These are phyloP conservation scores for Colletotrichum somersetense DNA, from an alignment of 2,329 filamentous ascomycete species.

Conservation along the genomic window DNA sequence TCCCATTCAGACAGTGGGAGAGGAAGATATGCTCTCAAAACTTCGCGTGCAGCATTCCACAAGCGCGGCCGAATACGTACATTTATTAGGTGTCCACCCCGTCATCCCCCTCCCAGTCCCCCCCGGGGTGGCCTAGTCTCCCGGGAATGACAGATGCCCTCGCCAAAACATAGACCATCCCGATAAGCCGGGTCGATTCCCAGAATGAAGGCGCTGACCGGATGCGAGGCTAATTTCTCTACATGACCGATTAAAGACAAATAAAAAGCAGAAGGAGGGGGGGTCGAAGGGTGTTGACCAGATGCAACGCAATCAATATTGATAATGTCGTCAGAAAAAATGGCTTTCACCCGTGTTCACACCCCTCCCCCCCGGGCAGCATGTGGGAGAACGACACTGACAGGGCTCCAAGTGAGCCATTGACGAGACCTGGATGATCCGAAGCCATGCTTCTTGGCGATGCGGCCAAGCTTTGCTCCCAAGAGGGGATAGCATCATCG, in stretches of 20 bases:
- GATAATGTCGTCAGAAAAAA: constrained; percentile 38
- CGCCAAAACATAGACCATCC: constrained; percentile 13
- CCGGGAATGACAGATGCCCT: not conserved
- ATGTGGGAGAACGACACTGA: constrained; percentile 35
- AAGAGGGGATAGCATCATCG: constrained; percentile 38
- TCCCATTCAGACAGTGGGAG: not conserved
- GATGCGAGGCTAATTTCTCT: not conserved
- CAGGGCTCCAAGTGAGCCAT: constrained; percentile 32
- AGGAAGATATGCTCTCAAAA: not conserved
- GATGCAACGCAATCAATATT: constrained; percentile 26
- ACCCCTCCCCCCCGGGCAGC: constrained; percentile 19
- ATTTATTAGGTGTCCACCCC: not conserved
- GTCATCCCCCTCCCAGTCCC: constrained; percentile 1
- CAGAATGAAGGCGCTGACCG: not conserved
- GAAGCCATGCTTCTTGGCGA: constrained; percentile 41
- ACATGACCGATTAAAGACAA: no score
- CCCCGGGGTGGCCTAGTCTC: constrained; percentile 5
- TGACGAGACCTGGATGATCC: constrained; percentile 40
- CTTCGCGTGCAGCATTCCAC: constrained; percentile 18
- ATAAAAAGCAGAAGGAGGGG: not conserved
- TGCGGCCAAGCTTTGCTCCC: constrained; percentile 38
- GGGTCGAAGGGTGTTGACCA: constrained; percentile 6
- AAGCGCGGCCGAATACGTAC: not conserved
- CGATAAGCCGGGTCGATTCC: not conserved
- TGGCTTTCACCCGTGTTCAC: constrained; percentile 9